phyloP scores from a whole-genome alignment of 306 rosid species.

The Alnus rubra region DNA sequence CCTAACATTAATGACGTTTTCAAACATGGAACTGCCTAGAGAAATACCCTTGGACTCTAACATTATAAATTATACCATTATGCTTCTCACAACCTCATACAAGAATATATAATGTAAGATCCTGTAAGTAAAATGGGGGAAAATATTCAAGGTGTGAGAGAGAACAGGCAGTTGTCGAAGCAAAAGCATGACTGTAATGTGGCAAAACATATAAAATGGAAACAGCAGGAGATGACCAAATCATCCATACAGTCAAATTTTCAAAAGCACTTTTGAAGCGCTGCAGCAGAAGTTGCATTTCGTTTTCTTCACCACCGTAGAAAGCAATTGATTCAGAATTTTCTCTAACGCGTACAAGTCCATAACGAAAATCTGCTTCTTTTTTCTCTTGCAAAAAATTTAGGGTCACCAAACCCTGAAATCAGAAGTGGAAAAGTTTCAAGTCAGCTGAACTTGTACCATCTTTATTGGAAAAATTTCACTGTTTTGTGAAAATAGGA shows the following conservation, averaged over 20 bases:
- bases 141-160: background rate
- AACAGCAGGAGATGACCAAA: conserved; percentile 25
- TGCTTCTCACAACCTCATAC: background rate
- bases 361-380: conserved; percentile 98
- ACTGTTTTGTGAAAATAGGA: background rate
- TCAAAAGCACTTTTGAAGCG: conserved; percentile 92
- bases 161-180: background rate
- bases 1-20: background rate
- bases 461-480: conserved; percentile 1
- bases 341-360: conserved; percentile 92
- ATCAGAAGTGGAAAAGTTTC: conserved; percentile 14
- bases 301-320: conserved; percentile 89
- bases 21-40: background rate
- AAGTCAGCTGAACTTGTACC: conserved; percentile 13
- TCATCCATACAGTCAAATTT: conserved; percentile 66
- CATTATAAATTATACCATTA: background rate
- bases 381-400: conserved; percentile 98
- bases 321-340: conserved; percentile 98
- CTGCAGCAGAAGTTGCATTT: conserved; percentile 88
- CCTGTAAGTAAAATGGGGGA: background rate
- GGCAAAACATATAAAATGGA: background rate
- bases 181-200: conserved; percentile 1
- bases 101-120: background rate
- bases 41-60: background rate
- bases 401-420: conserved; percentile 79